Conservation (phyloP, 345 rosid genomes). For the Rhodamnia rubescens region DNA sequence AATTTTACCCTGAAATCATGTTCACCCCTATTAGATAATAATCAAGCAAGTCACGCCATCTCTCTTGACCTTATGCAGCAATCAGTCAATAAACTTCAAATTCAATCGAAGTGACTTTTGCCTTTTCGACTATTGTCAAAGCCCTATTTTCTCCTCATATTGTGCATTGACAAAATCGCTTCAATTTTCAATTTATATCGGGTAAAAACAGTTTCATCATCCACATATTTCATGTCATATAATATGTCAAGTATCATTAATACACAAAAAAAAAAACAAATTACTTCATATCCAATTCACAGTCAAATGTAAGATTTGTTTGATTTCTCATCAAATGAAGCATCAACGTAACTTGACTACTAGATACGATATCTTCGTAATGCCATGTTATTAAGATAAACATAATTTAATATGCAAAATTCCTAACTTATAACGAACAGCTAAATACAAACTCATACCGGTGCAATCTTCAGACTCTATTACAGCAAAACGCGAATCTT, state of each 20-base stretch:
- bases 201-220: not conserved
- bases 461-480: not conserved
- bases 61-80: not conserved
- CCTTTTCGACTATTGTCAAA: not conserved
- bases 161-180: not conserved
- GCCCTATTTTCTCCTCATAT: not conserved
- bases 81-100: not conserved
- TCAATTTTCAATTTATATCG: not conserved
- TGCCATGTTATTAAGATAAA: not conserved
- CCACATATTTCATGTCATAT: not conserved
- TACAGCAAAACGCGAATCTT: not conserved
- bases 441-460: not conserved
- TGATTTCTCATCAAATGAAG: not conserved
- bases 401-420: not conserved
- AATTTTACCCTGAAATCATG: accelerated
- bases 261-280: not conserved
- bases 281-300: not conserved
- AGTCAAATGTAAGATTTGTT: not conserved
- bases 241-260: not conserved
- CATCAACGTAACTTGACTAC: not conserved
- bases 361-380: not conserved
- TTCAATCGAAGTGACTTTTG: not conserved
- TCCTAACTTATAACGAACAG: not conserved
- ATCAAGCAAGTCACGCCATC: not conserved
- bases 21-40: not conserved